These are phyloP conservation scores for Sporothrix pseudoabietina DNA, from an alignment of 2,329 filamentous ascomycete genomes.

Conservation along the genomic window DNA sequence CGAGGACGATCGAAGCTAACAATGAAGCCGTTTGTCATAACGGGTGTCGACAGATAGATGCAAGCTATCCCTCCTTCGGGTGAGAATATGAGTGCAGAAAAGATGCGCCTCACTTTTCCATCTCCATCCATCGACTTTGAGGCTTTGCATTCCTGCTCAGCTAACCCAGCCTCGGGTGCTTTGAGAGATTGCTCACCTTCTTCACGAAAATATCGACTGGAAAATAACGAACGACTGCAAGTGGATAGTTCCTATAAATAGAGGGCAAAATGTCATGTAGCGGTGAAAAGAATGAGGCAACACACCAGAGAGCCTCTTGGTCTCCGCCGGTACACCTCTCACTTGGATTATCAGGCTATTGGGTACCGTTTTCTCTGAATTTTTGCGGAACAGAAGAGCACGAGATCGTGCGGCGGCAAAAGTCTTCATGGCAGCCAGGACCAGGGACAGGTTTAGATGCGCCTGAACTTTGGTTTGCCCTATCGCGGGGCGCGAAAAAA, in stretches of 20 bases:
- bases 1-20: slow-evolving; percentile 18
- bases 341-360: slow-evolving; percentile 2
- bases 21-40: slow-evolving; percentile 27
- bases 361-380: not conserved
- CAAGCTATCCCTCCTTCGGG: not conserved
- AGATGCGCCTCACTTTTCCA: not conserved
- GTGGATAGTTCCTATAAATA: not conserved
- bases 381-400: not conserved
- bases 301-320: not conserved
- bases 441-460: not conserved
- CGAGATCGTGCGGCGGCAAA: slow-evolving; percentile 13
- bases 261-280: slow-evolving; percentile 12
- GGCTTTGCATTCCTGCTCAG: not conserved
- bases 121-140: not conserved
- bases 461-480: not conserved
- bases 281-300: slow-evolving; percentile 22
- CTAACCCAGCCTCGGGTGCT: not conserved
- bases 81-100: slow-evolving; percentile 11
- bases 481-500: not conserved
- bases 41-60: slow-evolving; percentile 7
- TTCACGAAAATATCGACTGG: not conserved
- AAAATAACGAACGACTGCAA: not conserved
- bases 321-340: not conserved
- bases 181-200: not conserved
- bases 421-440: not conserved